Evolutionary conservation across 2,329 filamentous ascomycete genomes (phyloP).

Genomic region (Cadophora sp.): DNA sequence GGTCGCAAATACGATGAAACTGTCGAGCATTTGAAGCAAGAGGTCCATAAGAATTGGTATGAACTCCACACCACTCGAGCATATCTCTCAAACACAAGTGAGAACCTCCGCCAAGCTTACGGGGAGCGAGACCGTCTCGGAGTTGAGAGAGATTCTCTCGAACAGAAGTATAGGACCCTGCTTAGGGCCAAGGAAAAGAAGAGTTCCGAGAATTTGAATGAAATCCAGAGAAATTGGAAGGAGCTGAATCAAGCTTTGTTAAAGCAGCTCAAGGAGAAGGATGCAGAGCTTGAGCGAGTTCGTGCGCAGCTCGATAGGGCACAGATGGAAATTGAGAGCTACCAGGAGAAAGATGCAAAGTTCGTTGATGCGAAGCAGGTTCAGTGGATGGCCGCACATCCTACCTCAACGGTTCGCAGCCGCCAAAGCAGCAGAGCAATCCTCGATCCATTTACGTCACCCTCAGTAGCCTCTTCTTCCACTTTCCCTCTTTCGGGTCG

Average conservation of each 20-base stretch:
- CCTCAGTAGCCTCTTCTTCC: slow-evolving; percentile 19
- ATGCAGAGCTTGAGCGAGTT: slow-evolving; percentile 28
- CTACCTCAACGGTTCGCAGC: slow-evolving; percentile 22
- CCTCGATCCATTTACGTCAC: slow-evolving; percentile 35
- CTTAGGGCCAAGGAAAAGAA: slow-evolving; percentile 11
- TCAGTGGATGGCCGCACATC: slow-evolving; percentile 36
- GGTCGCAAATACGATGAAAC: slow-evolving; percentile 1
- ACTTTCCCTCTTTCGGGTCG: slow-evolving; percentile 1
- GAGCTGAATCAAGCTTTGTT: slow-evolving; percentile 17
- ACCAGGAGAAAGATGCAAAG: slow-evolving; percentile 28
- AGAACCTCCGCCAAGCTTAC: slow-evolving; percentile 16
- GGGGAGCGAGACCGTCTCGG: slow-evolving; percentile 21
- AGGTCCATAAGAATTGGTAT: background rate
- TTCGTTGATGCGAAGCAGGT: slow-evolving; percentile 19
- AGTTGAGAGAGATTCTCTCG: slow-evolving; percentile 20
- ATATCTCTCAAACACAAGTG: slow-evolving; percentile 12
- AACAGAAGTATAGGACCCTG: background rate
- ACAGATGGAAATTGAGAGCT: slow-evolving; percentile 6
- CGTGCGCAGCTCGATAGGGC: background rate
- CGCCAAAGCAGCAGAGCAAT: slow-evolving; percentile 24
- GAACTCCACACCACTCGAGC: background rate
- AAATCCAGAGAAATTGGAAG: slow-evolving; percentile 21
- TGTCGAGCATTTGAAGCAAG: background rate
- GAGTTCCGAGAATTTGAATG: slow-evolving; percentile 12
- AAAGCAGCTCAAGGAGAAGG: slow-evolving; percentile 29